phyloP scores from a whole-genome alignment of 2,329 filamentous ascomycete species.

The Ophiocordyceps sinensis region DNA sequence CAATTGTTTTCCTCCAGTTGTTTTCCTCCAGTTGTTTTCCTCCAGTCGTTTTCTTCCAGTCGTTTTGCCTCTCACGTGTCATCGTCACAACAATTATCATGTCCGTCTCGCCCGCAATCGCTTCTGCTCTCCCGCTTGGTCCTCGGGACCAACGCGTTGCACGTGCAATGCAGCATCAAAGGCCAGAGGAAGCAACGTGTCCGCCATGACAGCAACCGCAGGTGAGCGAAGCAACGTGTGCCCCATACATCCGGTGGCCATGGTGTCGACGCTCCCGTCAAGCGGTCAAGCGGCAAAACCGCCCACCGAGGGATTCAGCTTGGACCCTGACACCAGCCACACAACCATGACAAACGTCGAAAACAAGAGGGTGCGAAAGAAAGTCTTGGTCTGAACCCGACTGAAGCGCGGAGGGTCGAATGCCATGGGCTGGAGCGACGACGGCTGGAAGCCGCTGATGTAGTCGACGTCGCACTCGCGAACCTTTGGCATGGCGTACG shows the following conservation, averaged over 20 bases:
- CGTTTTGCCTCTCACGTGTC: not conserved
- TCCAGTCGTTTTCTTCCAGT: too few species aligned
- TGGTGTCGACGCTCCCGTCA: not conserved
- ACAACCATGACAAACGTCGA: slow-evolving; percentile 25
- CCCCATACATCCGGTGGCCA: not conserved
- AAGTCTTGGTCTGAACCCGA: slow-evolving; percentile 18
- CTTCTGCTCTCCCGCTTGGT: too few species aligned
- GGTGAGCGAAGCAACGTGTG: not conserved
- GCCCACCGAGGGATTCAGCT: slow-evolving; percentile 7
- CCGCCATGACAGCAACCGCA: too few species aligned
- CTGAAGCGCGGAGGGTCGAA: slow-evolving; percentile 5
- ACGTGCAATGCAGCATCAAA: too few species aligned
- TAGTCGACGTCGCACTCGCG: slow-evolving; percentile 47
- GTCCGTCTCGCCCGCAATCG: too few species aligned
- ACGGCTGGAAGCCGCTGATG: slow-evolving; percentile 34
- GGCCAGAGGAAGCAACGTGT: too few species aligned
- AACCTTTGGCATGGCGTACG: slow-evolving; percentile 46
- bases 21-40: too few species aligned
- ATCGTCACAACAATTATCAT: not conserved
- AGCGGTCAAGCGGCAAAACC: not conserved
- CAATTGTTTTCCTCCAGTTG: too few species aligned
- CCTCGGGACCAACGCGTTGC: too few species aligned
- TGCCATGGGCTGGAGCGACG: slow-evolving; percentile 15
- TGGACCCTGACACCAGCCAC: slow-evolving; percentile 25
- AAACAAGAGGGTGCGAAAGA: slow-evolving; percentile 28